Percentiles rank a stretch among this genome's conserved stretches.
Conservation (phyloP, 495 filamentous ascomycete species). For the Talaromyces nanjingensis region DNA sequence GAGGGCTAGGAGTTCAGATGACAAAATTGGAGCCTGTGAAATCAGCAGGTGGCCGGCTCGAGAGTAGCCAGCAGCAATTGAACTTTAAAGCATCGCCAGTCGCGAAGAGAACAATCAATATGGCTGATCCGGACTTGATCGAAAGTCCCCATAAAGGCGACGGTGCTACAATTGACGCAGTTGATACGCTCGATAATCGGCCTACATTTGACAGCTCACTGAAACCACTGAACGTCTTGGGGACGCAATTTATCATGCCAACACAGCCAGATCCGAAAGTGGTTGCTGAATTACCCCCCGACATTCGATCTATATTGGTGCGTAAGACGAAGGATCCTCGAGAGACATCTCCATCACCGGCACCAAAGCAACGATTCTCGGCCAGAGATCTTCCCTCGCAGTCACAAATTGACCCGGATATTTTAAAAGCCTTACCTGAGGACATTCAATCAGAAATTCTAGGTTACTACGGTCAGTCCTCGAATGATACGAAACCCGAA, state of each 20-base stretch:
- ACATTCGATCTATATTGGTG: constrained; percentile 70
- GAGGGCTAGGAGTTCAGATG: constrained; percentile 87
- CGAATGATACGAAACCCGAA: constrained; percentile 12
- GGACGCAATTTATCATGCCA: constrained; percentile 85
- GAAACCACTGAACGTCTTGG: constrained; percentile 66
- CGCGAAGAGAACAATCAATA: constrained; percentile 19
- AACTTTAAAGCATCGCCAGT: constrained; percentile 45
- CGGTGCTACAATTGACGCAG: constrained; percentile 18
- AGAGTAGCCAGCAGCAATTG: constrained; percentile 59
- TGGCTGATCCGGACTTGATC: constrained; percentile 45
- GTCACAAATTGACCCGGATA: constrained; percentile 64
- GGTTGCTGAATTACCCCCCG: constrained; percentile 67
- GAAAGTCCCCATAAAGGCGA: constrained; percentile 64
- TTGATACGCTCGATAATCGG: constrained; percentile 36
- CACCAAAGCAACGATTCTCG: constrained; percentile 11
- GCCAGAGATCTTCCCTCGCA: constrained; percentile 31
- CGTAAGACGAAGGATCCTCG: constrained; percentile 34
- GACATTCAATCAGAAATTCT: constrained; percentile 78
- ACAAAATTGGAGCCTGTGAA: constrained; percentile 82
- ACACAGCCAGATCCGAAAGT: constrained; percentile 69
- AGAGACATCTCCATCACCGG: constrained; percentile 15
- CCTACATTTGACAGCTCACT: constrained; percentile 47
- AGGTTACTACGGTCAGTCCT: constrained; percentile 48
- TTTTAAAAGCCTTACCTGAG: constrained; percentile 69
- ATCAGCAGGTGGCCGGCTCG: constrained; percentile 26